Evolutionary conservation across 208 protist genomes (phyloP), one percentile per base, ranked within the genome.

Genomic region (Leishmania amazonensis): DNA sequence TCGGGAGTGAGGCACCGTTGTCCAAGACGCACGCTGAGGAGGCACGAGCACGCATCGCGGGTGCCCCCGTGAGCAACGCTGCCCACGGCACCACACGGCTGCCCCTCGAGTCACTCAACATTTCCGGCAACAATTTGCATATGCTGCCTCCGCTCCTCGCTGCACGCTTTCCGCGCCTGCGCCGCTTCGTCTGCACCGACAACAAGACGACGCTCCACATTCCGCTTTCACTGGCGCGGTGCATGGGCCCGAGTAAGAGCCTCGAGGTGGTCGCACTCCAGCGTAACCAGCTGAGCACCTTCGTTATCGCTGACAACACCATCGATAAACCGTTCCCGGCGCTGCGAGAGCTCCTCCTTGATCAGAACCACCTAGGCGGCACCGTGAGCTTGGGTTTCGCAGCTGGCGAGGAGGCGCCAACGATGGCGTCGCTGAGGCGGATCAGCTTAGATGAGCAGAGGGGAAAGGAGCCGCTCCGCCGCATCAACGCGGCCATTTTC

Each of bases 331-430:
- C 79, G 24, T 85, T 87, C 28, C 78, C 82, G n/a, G 74, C 84
- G 24, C 78, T 91, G 57, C 77, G 79, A 24, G 86, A 91, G 83
- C 35, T 90, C 24, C 60, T 90, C 38, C 73, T 93, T 2, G 84
- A 88, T 42, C 60, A 79, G 54, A 93, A 89, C 38, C 38, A 72
- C n/a, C 70, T 91, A 13, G n/a, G 31, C 2, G 85, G 85, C 17
- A 87, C 84, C 31, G 81, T 91, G 45, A 73, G 54, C 5, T 76
- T 91, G 15, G 78, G 67, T 1, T 31, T 84, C 13, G 24, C 31
- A 3, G 47, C 40, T 9, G 57, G 19, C 15, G 58, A 42, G 45
- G 15, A 51, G 45, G 19, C 31, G 21, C 38, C 72, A 4, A 28
- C 81, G 28, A 78, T 91, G 38, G 80, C 84, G 4, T 47, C 80